Evolutionary conservation across 2,329 filamentous ascomycete species (phyloP).

Genomic region (Verticillium nubilum): DNA sequence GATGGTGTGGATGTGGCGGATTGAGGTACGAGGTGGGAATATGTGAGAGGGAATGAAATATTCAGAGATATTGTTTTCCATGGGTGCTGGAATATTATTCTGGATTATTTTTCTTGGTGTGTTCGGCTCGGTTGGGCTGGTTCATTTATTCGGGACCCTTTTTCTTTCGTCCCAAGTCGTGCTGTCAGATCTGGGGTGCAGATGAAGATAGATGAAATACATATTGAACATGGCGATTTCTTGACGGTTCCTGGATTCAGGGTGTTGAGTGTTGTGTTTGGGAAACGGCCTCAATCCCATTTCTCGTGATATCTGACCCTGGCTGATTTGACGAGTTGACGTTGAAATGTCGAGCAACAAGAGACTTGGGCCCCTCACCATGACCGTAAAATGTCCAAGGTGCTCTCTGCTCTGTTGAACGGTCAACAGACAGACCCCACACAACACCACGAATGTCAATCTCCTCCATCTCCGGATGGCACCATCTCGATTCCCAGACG

Average conservation of each 20-base stretch:
- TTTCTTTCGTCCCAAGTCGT: not conserved
- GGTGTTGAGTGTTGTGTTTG: not conserved
- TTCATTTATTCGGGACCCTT: not conserved
- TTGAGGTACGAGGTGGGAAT: not conserved
- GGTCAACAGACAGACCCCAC: not conserved
- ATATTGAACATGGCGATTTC: not conserved
- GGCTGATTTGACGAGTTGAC: not conserved
- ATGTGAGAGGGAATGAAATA: not conserved
- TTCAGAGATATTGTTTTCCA: not conserved
- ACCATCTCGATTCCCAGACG: not conserved
- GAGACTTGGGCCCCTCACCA: not conserved
- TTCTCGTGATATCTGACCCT: not conserved
- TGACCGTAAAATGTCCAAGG: not conserved
- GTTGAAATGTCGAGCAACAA: not conserved
- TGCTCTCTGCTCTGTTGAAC: not conserved
- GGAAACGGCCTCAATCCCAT: not conserved
- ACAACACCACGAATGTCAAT: not conserved
- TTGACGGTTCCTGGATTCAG: not conserved
- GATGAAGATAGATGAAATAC: not conserved
- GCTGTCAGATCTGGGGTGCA: not conserved
- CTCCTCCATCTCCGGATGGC: not conserved
- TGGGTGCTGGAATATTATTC: not conserved
- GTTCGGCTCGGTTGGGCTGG: not conserved
- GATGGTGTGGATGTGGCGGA: not conserved
- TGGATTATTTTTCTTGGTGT: not conserved